These are phyloP conservation scores for Annulohypoxylon bovei DNA, from an alignment of 495 filamentous ascomycete genomes.

Conservation along the genomic window DNA sequence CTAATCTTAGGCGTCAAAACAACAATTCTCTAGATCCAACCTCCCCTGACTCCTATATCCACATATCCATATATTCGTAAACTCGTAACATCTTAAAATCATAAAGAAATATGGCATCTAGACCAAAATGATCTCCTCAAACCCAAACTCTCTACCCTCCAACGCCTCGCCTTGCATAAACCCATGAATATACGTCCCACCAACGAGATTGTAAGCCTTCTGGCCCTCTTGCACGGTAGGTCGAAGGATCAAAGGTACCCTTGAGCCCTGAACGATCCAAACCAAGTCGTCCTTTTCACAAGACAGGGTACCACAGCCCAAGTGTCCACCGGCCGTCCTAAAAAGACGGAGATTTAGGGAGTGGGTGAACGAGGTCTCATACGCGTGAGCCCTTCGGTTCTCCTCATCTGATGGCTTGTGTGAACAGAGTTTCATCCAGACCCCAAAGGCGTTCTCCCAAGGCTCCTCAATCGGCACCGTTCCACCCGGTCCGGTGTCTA, in stretches of 20 bases:
- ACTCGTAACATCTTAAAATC: neutral
- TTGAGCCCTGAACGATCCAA: slow-evolving; percentile 40
- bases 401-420: slow-evolving; percentile 18
- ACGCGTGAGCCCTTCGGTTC: slow-evolving; percentile 19
- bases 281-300: slow-evolving; percentile 28
- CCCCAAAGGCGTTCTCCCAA: slow-evolving; percentile 30
- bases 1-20: neutral
- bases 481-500: slow-evolving; percentile 28
- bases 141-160: slow-evolving; percentile 9
- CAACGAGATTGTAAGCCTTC: slow-evolving; percentile 27
- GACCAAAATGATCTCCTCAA: slow-evolving; percentile 16
- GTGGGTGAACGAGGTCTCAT: slow-evolving; percentile 35
- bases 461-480: slow-evolving; percentile 22
- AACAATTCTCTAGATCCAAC: neutral
- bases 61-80: neutral
- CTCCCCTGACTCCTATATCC: neutral
- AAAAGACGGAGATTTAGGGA: slow-evolving; percentile 35
- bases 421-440: slow-evolving; percentile 21
- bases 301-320: slow-evolving; percentile 33
- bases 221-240: neutral
- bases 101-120: slow-evolving; percentile 16
- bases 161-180: slow-evolving; percentile 41
- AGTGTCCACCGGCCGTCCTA: slow-evolving; percentile 23
- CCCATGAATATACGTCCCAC: slow-evolving; percentile 38
- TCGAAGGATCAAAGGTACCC: slow-evolving; percentile 35